phyloP scores from a whole-genome alignment of 495 filamentous ascomycete species.

The Evernia prunastri region DNA sequence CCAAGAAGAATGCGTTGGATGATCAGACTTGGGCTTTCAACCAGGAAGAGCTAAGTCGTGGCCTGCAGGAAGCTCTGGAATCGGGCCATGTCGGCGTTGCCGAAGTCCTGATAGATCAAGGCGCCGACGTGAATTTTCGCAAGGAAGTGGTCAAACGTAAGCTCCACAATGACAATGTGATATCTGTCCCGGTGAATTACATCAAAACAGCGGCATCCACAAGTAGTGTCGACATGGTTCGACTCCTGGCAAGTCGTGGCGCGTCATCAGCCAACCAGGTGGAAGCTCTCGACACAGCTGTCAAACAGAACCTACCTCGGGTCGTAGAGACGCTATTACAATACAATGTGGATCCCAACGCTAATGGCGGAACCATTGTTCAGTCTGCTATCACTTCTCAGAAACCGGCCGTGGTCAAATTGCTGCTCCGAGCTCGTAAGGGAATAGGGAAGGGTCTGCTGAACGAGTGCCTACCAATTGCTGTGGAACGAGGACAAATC shows the following conservation, averaged over 20 bases:
- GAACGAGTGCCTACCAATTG: slow-evolving; percentile 8
- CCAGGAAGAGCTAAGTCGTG: slow-evolving; percentile 12
- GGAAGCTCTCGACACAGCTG: slow-evolving; percentile 18
- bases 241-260: slow-evolving; percentile 13
- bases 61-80: slow-evolving; percentile 13
- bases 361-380: slow-evolving; percentile 14
- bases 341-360: slow-evolving; percentile 19
- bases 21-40: slow-evolving; percentile 16
- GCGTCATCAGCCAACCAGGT: slow-evolving; percentile 2
- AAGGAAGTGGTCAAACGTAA: slow-evolving; percentile 12
- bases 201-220: slow-evolving; percentile 11
- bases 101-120: slow-evolving; percentile 16
- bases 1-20: slow-evolving; percentile 16
- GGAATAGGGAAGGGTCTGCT: slow-evolving; percentile 5
- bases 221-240: slow-evolving; percentile 21
- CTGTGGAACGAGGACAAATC: slow-evolving; percentile 10
- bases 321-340: slow-evolving; percentile 9
- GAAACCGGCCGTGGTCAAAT: slow-evolving; percentile 14
- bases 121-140: slow-evolving; percentile 15
- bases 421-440: slow-evolving; percentile 15
- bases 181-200: slow-evolving; percentile 2
- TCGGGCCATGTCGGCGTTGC: slow-evolving; percentile 15
- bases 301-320: slow-evolving; percentile 15
- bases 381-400: slow-evolving; percentile 15
- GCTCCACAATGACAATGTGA: neutral